These are phyloP conservation scores for Xylogone sp. DNA, from an alignment of 2,329 filamentous ascomycete species.

Conservation along the genomic window DNA sequence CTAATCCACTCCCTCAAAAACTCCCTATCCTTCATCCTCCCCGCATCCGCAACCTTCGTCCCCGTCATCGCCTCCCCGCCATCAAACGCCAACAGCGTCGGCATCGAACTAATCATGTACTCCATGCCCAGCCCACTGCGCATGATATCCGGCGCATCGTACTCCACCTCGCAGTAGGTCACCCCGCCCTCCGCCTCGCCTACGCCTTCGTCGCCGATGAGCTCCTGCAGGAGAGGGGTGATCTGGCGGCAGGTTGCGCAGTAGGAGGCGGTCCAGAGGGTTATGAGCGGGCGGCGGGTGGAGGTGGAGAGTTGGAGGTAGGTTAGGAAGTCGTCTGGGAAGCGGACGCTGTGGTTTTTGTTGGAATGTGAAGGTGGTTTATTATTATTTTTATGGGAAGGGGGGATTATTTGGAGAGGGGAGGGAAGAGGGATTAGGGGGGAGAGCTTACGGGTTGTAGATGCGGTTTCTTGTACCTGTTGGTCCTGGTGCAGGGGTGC, in stretches of 20 bases:
- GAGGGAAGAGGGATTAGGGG: constrained; percentile 6
- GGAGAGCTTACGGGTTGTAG: constrained; percentile 34
- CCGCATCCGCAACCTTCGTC: constrained; percentile 47
- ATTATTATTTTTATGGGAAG: no score
- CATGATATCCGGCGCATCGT: constrained; percentile 56
- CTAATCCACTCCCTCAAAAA: constrained; percentile 53
- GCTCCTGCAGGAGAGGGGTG: constrained; percentile 42
- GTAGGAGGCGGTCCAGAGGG: constrained; percentile 57
- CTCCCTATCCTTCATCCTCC: constrained; percentile 42
- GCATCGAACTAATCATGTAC: constrained; percentile 56
- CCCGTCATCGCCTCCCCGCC: constrained; percentile 46
- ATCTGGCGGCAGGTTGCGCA: constrained; percentile 51
- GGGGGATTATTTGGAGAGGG: background rate
- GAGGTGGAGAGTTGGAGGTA: constrained; percentile 53
- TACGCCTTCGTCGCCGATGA: constrained; percentile 38
- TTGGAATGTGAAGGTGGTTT: no score
- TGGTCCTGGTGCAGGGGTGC: constrained; percentile 14
- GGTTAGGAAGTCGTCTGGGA: constrained; percentile 49
- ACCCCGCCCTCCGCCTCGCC: constrained; percentile 55
- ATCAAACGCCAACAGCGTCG: constrained; percentile 55
- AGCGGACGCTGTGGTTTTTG: constrained; percentile 53
- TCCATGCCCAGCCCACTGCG: constrained; percentile 41
- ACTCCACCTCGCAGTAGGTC: constrained; percentile 50
- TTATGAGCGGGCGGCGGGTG: constrained; percentile 51
- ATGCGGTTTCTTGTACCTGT: constrained; percentile 32